Conservation (phyloP, 108 stramenopile genomes). For the Conticribra guillardii region DNA sequence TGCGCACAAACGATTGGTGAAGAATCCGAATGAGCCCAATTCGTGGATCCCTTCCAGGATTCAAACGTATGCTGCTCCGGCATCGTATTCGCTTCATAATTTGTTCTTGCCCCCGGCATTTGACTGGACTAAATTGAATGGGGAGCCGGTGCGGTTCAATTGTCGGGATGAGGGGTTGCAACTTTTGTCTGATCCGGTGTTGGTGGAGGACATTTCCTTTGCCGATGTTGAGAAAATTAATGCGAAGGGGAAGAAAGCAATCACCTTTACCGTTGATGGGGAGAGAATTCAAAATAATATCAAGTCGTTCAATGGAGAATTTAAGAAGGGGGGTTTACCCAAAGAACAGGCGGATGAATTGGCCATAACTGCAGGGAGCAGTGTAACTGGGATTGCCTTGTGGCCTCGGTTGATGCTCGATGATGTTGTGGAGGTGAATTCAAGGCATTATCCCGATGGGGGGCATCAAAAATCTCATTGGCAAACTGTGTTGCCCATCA, state of each 20-base stretch:
- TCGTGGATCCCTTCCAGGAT: conserved; percentile 68
- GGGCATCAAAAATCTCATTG: conserved; percentile 70
- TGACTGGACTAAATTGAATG: conserved; percentile 71
- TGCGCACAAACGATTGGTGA: conserved; percentile 55
- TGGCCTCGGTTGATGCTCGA: conserved; percentile 67
- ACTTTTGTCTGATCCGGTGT: conserved; percentile 55
- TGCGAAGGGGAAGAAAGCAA: conserved; percentile 2
- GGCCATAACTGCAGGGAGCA: conserved; percentile 36
- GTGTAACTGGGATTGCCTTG: conserved; percentile 62
- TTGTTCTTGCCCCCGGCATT: conserved; percentile 64
- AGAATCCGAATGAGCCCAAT: conserved; percentile 44
- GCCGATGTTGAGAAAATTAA: conserved; percentile 19
- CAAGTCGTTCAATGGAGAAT: conserved; percentile 40
- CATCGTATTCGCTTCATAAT: conserved; percentile 71
- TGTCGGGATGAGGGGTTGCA: conserved; percentile 74
- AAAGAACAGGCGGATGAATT: conserved; percentile 31
- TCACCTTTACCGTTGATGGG: conserved; percentile 2
- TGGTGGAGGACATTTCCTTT: conserved; percentile 69
- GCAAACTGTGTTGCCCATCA: conserved; percentile 77
- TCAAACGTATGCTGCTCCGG: conserved; percentile 62
- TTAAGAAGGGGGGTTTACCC: conserved; percentile 26
- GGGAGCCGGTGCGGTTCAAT: conserved; percentile 70
- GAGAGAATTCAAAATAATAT: conserved; percentile 45
- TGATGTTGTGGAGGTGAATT: conserved; percentile 26
- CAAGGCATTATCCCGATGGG: conserved; percentile 59